A percentile compares a stretch with the other conserved stretches of the same genome.
phyloP scores from a whole-genome alignment of 805 yeast genomes.

The Myxozyma monticola region DNA sequence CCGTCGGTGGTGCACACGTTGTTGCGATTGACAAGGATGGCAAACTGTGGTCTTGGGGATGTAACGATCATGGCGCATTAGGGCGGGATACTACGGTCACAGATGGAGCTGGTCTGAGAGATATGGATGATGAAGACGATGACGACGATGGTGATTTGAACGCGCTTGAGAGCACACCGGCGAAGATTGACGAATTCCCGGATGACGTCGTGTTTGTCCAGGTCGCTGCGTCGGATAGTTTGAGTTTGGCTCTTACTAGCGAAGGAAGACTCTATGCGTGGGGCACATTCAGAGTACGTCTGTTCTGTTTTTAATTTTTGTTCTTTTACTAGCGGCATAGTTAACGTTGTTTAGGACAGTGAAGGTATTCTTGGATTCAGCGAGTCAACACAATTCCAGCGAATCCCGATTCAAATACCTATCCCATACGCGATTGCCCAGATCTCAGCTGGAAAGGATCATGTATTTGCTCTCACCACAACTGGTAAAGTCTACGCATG shows the following conservation, averaged over 20 bases:
- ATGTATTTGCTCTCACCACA: constrained; percentile 75
- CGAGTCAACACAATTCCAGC: constrained; percentile 63
- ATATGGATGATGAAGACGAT: constrained; percentile 66
- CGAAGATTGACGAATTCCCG: constrained; percentile 60
- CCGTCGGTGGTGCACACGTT: constrained; percentile 96
- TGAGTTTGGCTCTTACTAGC: constrained; percentile 75
- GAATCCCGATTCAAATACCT: constrained; percentile 61
- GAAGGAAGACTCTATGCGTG: constrained; percentile 92
- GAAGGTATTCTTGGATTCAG: constrained; percentile 89
- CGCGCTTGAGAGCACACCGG: constrained; percentile 87
- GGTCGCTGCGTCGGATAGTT: constrained; percentile 87
- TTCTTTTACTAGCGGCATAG: background rate
- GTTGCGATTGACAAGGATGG: constrained; percentile 76
- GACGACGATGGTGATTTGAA: constrained; percentile 80
- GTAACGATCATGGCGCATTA: constrained; percentile 85
- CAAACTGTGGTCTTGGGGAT: constrained; percentile 97
- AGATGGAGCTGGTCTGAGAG: constrained; percentile 60
- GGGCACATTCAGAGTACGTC: constrained; percentile 72
- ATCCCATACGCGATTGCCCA: constrained; percentile 71
- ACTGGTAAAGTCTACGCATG: constrained; percentile 90
- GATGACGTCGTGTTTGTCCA: constrained; percentile 62
- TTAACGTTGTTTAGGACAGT: constrained; percentile 48
- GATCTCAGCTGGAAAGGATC: constrained; percentile 91
- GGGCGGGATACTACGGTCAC: constrained; percentile 74
- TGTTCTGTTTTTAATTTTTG: background rate